Percentiles rank a stretch among this genome's conserved stretches.
Conservation (phyloP, 1,284 basidiomycete species). For the Moesziomyces sp. region DNA sequence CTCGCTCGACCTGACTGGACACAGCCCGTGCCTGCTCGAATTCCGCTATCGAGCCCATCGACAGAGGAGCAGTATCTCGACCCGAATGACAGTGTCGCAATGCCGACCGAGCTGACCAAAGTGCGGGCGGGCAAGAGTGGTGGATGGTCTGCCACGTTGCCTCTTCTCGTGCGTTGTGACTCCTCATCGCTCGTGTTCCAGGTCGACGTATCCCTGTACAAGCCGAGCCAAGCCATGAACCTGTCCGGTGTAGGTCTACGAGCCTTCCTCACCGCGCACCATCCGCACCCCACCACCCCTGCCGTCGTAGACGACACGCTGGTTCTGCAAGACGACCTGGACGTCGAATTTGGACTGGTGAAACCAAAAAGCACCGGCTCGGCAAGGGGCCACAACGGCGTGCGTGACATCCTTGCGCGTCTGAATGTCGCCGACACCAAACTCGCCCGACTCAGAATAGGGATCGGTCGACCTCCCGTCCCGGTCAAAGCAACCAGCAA, state of each 20-base stretch:
- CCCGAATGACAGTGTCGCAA: neutral
- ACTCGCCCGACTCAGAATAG: conserved; percentile 19
- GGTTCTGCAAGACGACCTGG: conserved; percentile 42
- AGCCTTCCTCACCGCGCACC: conserved; percentile 9
- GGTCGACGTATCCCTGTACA: conserved; percentile 25
- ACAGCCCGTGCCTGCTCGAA: neutral
- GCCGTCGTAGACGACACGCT: conserved; percentile 11
- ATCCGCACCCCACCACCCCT: neutral
- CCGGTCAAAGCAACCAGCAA: neutral
- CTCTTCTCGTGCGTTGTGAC: conserved; percentile 9
- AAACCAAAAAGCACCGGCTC: conserved; percentile 14
- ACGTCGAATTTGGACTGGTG: conserved; percentile 17
- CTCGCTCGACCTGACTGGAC: conserved; percentile 5
- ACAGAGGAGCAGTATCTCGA: neutral
- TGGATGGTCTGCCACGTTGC: conserved; percentile 9
- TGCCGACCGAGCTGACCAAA: neutral
- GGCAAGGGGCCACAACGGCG: conserved; percentile 39
- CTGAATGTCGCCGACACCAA: conserved; percentile 6
- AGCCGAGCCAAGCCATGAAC: conserved; percentile 37
- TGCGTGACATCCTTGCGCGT: conserved; percentile 19
- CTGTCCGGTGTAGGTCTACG: conserved; percentile 24
- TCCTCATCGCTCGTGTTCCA: conserved; percentile 5
- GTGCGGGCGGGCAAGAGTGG: conserved; percentile 3
- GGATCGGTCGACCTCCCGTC: conserved; percentile 20
- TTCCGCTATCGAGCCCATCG: neutral